These are phyloP conservation scores for Brassica juncea DNA, from an alignment of 345 rosid species.

Conservation along the genomic window DNA sequence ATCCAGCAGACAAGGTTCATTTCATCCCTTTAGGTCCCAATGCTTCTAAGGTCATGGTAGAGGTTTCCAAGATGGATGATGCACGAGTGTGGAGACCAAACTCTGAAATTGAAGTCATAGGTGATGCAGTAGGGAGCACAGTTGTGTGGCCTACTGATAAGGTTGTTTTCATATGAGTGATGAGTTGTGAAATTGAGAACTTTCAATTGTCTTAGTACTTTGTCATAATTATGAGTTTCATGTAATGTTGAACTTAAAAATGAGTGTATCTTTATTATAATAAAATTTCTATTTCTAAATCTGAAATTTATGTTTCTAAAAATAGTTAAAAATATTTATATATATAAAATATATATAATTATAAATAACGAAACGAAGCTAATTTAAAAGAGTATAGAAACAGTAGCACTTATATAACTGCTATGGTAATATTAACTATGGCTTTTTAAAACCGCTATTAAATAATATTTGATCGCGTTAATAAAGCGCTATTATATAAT, in stretches of 20 bases:
- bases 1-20: not conserved
- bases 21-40: not conserved
- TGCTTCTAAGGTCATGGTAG: not conserved
- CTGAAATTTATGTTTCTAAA: not conserved
- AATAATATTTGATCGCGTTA: not conserved
- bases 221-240: too few relatives aligned
- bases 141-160: not conserved
- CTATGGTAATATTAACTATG: too few relatives aligned
- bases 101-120: not conserved
- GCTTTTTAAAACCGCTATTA: not conserved
- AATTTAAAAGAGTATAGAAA: too few relatives aligned
- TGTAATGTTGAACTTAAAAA: too few relatives aligned
- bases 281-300: not conserved
- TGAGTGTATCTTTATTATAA: not conserved
- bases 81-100: not conserved
- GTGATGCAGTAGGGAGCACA: not conserved
- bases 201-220: too few relatives aligned
- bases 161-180: not conserved
- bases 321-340: too few relatives aligned
- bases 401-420: too few relatives aligned
- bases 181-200: not conserved
- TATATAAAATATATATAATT: too few relatives aligned
- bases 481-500: not conserved
- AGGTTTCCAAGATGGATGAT: not conserved
- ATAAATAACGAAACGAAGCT: not conserved